Evolutionary conservation across 1,284 basidiomycete species (phyloP).

Genomic region (Boletellus deceptivus): DNA sequence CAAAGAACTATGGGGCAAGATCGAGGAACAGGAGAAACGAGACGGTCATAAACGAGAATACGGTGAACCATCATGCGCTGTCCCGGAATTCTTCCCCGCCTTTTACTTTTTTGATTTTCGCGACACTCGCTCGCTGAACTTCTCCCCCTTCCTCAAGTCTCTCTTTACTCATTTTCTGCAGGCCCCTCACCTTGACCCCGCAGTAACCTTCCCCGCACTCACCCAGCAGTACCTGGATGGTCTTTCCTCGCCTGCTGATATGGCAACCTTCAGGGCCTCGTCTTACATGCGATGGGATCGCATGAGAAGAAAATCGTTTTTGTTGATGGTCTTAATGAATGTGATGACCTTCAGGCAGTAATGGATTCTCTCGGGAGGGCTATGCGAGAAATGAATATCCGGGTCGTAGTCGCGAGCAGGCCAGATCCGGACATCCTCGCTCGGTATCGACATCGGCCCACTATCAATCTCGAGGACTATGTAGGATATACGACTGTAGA

Average conservation of each 20-base stretch:
- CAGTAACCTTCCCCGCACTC: constrained; percentile 21
- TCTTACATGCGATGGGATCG: constrained; percentile 26
- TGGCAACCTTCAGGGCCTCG: constrained; percentile 15
- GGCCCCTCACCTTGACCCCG: constrained; percentile 20
- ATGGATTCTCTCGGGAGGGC: constrained; percentile 25
- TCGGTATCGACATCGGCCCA: constrained; percentile 19
- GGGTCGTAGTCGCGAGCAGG: constrained; percentile 24
- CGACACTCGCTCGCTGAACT: constrained; percentile 21
- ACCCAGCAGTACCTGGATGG: constrained; percentile 13
- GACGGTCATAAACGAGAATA: constrained; percentile 12
- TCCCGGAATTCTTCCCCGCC: constrained; percentile 28
- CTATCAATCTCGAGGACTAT: constrained; percentile 25
- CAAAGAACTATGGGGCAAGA: constrained; percentile 27
- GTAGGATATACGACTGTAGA: constrained; percentile 17
- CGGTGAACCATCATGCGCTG: constrained; percentile 19
- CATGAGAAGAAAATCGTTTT: constrained; percentile 26
- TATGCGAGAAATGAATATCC: constrained; percentile 25
- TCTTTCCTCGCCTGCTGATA: constrained; percentile 19
- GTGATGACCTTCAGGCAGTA: constrained; percentile 20
- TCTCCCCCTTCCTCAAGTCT: constrained; percentile 22
- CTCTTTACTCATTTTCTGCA: constrained; percentile 31
- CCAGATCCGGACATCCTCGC: constrained; percentile 20
- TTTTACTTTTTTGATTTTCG: constrained; percentile 33
- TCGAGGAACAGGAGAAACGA: constrained; percentile 23
- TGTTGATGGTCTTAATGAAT: constrained; percentile 29